phyloP scores from a whole-genome alignment of 176 grass and related monocot genomes.

The Aegilops bicornis region DNA sequence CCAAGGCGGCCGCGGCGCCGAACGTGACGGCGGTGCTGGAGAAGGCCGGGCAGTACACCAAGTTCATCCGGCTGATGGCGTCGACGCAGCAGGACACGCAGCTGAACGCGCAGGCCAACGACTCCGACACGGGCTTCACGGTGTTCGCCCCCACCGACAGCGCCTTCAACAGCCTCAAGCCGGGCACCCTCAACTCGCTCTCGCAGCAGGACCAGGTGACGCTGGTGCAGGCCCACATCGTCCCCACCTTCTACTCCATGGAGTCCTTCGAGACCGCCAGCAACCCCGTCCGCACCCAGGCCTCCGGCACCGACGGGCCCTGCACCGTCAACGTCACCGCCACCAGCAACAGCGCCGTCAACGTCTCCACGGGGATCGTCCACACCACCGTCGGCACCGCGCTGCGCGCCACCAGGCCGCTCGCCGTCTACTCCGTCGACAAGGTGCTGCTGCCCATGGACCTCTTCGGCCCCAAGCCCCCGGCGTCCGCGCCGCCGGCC shows the following conservation, averaged over 20 bases:
- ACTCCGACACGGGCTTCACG: conserved; percentile 57
- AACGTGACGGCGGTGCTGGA: conserved; percentile 86
- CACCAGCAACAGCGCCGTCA: conserved; percentile 45
- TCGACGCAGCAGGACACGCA: conserved; percentile 70
- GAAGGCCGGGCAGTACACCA: conserved; percentile 58
- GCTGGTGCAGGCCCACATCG: conserved; percentile 71
- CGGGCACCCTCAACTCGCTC: conserved; percentile 68
- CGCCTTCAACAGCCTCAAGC: conserved; percentile 72
- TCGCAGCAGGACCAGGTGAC: conserved; percentile 69
- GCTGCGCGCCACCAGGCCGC: conserved; percentile 32
- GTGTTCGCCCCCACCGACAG: conserved; percentile 79
- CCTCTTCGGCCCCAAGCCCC: conserved; percentile 67
- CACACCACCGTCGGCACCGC: conserved; percentile 38
- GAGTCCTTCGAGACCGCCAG: conserved; percentile 66
- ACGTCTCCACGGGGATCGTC: conserved; percentile 78
- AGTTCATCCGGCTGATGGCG: conserved; percentile 62
- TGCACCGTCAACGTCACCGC: conserved; percentile 80
- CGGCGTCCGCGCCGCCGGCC: conserved; percentile 43
- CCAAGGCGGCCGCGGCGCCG: background rate
- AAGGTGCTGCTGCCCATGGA: conserved; percentile 61
- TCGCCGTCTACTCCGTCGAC: conserved; percentile 85
- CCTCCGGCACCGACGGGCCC: conserved; percentile 62
- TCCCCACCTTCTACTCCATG: conserved; percentile 54
- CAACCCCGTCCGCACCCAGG: conserved; percentile 90
- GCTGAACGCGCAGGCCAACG: conserved; percentile 80